Evolutionary conservation across 805 yeast species (phyloP).

Genomic region (Starmera quercuum): DNA sequence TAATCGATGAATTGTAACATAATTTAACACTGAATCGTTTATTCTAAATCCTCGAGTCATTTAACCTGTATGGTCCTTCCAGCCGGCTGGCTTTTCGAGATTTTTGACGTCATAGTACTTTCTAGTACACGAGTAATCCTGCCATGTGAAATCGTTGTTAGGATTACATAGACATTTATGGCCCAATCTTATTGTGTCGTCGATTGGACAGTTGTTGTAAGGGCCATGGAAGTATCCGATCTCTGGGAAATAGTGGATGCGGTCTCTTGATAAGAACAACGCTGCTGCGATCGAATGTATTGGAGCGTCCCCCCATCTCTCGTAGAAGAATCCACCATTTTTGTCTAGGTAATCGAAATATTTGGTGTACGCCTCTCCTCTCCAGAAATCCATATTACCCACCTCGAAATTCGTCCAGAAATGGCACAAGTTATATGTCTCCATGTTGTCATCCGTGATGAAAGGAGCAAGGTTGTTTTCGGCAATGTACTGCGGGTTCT

Average conservation of each 20-base stretch:
- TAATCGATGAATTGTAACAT: neutral
- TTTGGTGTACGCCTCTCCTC: slow-evolving; percentile 58
- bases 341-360: slow-evolving; percentile 71
- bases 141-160: slow-evolving; percentile 66
- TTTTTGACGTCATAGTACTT: slow-evolving; percentile 51
- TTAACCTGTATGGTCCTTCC: slow-evolving; percentile 52
- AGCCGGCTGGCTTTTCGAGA: slow-evolving; percentile 55
- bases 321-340: slow-evolving; percentile 88
- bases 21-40: neutral
- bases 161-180: slow-evolving; percentile 72
- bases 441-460: slow-evolving; percentile 65
- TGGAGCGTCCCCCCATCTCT: slow-evolving; percentile 95
- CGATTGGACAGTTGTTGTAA: slow-evolving; percentile 71
- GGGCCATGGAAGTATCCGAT: slow-evolving; percentile 83
- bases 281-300: slow-evolving; percentile 85
- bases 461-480: slow-evolving; percentile 61
- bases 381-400: slow-evolving; percentile 68
- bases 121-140: slow-evolving; percentile 63
- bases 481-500: slow-evolving; percentile 52
- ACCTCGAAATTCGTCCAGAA: slow-evolving; percentile 91
- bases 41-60: slow-evolving; percentile 10
- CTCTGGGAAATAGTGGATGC: slow-evolving; percentile 76
- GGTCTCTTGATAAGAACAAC: slow-evolving; percentile 59
- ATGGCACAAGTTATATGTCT: slow-evolving; percentile 72
- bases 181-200: slow-evolving; percentile 46